These are phyloP conservation scores for Dimocarpus longan DNA, from an alignment of 345 rosid species.

Conservation along the genomic window DNA sequence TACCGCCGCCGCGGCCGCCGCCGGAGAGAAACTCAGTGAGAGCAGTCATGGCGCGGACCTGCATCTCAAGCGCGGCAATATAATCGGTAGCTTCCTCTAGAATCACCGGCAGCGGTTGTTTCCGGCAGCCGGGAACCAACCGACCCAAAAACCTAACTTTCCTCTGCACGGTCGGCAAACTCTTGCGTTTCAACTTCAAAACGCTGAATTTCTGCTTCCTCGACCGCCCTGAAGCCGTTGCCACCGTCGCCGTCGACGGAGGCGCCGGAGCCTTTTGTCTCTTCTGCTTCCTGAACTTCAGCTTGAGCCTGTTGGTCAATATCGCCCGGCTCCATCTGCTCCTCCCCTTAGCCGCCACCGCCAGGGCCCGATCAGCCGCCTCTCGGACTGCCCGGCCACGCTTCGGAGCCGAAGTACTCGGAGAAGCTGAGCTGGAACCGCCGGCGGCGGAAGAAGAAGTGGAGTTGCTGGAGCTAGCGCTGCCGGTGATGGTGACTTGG, in stretches of 20 bases:
- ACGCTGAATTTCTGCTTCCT: conserved; percentile 76
- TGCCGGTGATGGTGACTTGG: conserved; percentile 46
- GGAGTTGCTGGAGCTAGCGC: neutral
- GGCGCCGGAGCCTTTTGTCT: conserved; percentile 45
- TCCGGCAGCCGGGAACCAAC: conserved; percentile 97
- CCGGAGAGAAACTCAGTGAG: conserved; percentile 63
- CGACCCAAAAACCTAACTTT: conserved; percentile 85
- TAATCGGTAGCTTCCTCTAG: conserved; percentile 95
- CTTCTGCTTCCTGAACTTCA: conserved; percentile 77
- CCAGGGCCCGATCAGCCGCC: conserved; percentile 82
- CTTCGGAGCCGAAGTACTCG: conserved; percentile 48
- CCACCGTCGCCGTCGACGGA: conserved; percentile 16
- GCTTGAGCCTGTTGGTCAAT: conserved; percentile 64
- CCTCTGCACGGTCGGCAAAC: conserved; percentile 73
- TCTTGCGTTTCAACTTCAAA: conserved; percentile 56
- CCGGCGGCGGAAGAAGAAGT: neutral
- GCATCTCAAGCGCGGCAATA: conserved; percentile 98
- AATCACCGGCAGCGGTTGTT: conserved; percentile 81
- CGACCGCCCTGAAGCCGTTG: conserved; percentile 39
- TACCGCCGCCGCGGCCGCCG: conserved; percentile 32
- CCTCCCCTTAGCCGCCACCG: conserved; percentile 81
- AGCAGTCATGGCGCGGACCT: conserved; percentile 86
- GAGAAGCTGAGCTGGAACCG: neutral
- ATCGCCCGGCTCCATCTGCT: conserved; percentile 96
- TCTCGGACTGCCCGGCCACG: conserved; percentile 74